A percentile compares a stretch with the other conserved stretches of the same genome.
Conservation (phyloP, 805 yeast species). For the Suhomyces sp. region DNA sequence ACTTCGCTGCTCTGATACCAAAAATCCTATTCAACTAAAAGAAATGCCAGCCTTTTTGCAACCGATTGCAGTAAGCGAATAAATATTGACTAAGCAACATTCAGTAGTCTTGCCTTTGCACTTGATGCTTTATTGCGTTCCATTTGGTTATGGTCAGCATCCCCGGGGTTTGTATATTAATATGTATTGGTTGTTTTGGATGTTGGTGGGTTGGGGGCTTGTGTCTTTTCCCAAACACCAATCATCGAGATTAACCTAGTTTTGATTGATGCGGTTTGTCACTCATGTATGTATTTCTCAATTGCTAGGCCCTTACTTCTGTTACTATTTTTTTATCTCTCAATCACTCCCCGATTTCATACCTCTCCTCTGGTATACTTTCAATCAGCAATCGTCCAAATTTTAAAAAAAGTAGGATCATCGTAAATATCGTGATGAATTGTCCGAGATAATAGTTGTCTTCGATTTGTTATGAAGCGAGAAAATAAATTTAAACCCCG, state of each 20-base stretch:
- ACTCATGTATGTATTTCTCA: background rate
- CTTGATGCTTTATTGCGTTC: background rate
- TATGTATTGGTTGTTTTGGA: background rate
- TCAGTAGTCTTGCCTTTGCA: no score
- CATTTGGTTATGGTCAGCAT: background rate
- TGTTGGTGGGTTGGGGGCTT: background rate
- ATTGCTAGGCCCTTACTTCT: background rate
- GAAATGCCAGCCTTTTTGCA: background rate
- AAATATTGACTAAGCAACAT: background rate
- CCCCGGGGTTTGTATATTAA: background rate
- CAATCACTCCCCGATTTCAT: background rate
- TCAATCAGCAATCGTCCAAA: background rate
- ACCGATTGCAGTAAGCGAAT: background rate
- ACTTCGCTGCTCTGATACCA: background rate
- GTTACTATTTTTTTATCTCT: background rate
- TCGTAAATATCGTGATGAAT: background rate
- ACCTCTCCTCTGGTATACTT: background rate
- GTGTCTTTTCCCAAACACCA: background rate
- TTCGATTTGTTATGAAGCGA: background rate
- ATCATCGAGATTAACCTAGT: background rate
- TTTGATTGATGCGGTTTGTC: background rate
- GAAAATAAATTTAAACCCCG: background rate
- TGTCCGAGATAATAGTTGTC: background rate
- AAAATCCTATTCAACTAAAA: background rate
- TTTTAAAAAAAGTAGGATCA: background rate